These are phyloP conservation scores for Trichosporon ovoides DNA, from an alignment of 1,284 basidiomycete species.

Conservation along the genomic window DNA sequence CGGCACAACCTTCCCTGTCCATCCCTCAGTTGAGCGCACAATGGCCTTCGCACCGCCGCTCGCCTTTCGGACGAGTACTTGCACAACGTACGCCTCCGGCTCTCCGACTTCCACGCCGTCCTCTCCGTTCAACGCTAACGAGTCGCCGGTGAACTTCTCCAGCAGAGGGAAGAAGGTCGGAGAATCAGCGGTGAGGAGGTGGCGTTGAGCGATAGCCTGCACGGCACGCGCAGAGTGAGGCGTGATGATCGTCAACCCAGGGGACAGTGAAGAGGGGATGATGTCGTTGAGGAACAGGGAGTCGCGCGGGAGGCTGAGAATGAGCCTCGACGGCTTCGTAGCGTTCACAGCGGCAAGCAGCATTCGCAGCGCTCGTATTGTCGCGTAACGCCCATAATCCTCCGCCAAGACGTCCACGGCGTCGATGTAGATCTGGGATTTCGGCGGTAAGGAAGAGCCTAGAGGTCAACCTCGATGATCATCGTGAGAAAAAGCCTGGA, in stretches of 20 bases:
- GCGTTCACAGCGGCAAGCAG: constrained; percentile 20
- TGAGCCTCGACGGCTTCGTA: constrained; percentile 50
- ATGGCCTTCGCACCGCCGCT: constrained; percentile 47
- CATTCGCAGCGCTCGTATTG: constrained; percentile 27
- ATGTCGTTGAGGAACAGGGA: constrained; percentile 58
- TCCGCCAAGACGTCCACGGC: constrained; percentile 40
- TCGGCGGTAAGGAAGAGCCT: constrained; percentile 19
- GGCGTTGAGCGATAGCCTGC: constrained; percentile 59
- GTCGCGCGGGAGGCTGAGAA: constrained; percentile 58
- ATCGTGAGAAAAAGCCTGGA: neutral
- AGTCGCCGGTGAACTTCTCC: constrained; percentile 19
- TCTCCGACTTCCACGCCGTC: constrained; percentile 17
- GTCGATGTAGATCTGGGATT: constrained; percentile 41
- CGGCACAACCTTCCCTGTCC: constrained; percentile 7
- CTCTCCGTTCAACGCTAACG: constrained; percentile 25
- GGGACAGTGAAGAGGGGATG: constrained; percentile 59
- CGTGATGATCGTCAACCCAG: constrained; percentile 61
- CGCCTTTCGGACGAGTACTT: constrained; percentile 40
- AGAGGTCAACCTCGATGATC: constrained; percentile 3
- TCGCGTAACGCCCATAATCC: constrained; percentile 26
- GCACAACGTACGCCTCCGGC: constrained; percentile 23
- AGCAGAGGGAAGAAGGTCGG: constrained; percentile 36
- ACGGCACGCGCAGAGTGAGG: constrained; percentile 64
- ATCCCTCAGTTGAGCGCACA: constrained; percentile 29
- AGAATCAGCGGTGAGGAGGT: constrained; percentile 55